Conservation (phyloP, 2,329 filamentous ascomycete genomes). For the Colletotrichum costaricense region DNA sequence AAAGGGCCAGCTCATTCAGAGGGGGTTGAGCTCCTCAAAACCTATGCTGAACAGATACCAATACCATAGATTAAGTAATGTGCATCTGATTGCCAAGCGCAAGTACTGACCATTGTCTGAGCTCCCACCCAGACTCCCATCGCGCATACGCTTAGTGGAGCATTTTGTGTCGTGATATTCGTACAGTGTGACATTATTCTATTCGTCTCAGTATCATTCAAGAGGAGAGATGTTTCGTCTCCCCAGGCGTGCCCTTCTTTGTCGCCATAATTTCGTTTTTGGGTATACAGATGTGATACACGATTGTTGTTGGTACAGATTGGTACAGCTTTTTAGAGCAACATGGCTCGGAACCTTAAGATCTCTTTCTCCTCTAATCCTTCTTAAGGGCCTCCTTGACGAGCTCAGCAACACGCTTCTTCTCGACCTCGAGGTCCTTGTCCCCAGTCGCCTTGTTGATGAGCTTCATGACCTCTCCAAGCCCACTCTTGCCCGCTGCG, state of each 20-base stretch:
- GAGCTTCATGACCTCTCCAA: conserved; percentile 74
- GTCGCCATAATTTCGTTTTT: not conserved
- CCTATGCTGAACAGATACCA: not conserved
- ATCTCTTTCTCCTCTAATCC: not conserved
- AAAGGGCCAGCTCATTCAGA: not conserved
- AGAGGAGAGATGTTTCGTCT: not conserved
- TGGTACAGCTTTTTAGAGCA: conserved; percentile 1
- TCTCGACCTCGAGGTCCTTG: conserved; percentile 75
- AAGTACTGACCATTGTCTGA: not conserved
- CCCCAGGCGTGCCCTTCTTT: no score
- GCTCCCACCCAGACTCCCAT: not conserved
- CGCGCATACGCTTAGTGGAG: not conserved
- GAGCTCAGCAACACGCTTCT: conserved; percentile 67
- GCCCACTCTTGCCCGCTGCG: conserved; percentile 60
- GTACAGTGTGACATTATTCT: not conserved
- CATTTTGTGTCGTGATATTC: not conserved
- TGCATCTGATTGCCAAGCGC: no score
- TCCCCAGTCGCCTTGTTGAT: conserved; percentile 68
- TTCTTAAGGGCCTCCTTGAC: conserved; percentile 62
- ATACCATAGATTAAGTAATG: not conserved
- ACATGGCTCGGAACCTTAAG: not conserved
- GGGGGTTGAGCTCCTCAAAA: not conserved
- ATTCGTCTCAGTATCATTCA: not conserved
- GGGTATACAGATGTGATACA: not conserved
- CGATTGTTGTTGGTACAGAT: conserved; percentile 6